Evolutionary conservation across 495 filamentous ascomycete genomes (phyloP), one percentile per base, ranked within the genome.

Genomic region (Zalerion maritima): DNA sequence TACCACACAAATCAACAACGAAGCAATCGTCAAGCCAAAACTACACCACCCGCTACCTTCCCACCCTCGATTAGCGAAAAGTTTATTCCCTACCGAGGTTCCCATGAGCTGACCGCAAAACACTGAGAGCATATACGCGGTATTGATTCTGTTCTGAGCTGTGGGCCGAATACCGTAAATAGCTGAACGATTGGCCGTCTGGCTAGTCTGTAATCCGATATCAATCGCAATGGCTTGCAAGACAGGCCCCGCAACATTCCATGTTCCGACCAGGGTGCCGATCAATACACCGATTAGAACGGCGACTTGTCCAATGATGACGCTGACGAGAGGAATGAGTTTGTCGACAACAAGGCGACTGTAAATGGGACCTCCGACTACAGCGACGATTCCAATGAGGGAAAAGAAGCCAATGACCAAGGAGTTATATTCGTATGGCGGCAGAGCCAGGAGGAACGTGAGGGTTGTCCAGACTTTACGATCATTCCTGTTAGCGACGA

Each of bases 401-500:
- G 78, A 75, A 43, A 89, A 89, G 23, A 89, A 57, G 1, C 83
- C 83, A 23, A 89, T 81, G 1, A 58, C 58, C 2, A 80, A 38
- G 1, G 75, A 68, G 8, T 59, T 52, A 43, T 78, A 89, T 25
- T 62, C 43, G 49, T 84, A 92, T 0, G 82, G 78, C 11, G 58
- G 49, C 0, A 61, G 65, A 1, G 76, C 65, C 4, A 89, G 64
- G 13, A 87, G 64, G 49, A 91, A 91, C 0, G 78, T 83, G 11
- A 87, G 54, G 0, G 81, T 87, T 2, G 82, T 89, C 82, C 81
- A 91, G 58, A 75, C 78, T n/a, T n/a, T n/a, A n/a, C n/a, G n/a
- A n/a, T n/a, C n/a, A n/a, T n/a, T n/a, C n/a, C n/a, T n/a, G n/a
- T n/a, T n/a, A n/a, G n/a, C n/a, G n/a, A n/a, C n/a, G n/a, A n/a